phyloP scores from a whole-genome alignment of 2,329 filamentous ascomycete species.

The Apiospora kogelbergensis region DNA sequence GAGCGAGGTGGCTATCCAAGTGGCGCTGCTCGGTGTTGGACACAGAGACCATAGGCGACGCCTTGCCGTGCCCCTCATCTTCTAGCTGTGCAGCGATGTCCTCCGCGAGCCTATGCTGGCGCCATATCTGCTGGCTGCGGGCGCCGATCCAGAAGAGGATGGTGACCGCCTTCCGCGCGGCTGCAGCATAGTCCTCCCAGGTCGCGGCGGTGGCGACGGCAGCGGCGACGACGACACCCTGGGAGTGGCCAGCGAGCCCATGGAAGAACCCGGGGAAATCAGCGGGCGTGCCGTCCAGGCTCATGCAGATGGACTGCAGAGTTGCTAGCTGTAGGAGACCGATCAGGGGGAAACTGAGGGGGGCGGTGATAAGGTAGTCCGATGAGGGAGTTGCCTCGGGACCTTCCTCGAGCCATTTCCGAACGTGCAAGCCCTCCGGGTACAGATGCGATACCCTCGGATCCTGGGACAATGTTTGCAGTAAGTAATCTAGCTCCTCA shows the following conservation, averaged over 20 bases:
- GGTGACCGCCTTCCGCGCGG: slow-evolving; percentile 26
- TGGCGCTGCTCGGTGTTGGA: slow-evolving; percentile 8
- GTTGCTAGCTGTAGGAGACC: slow-evolving; percentile 31
- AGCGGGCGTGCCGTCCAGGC: slow-evolving; percentile 19
- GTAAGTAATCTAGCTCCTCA: slow-evolving; percentile 16
- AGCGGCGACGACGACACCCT: slow-evolving; percentile 37
- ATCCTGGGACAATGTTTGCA: slow-evolving; percentile 21
- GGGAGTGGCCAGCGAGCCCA: slow-evolving; percentile 35
- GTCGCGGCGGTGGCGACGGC: slow-evolving; percentile 30
- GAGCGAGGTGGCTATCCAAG: neutral
- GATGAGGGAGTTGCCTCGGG: slow-evolving; percentile 26
- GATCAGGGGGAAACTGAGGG: slow-evolving; percentile 39
- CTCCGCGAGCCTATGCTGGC: slow-evolving; percentile 17
- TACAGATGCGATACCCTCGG: slow-evolving; percentile 21
- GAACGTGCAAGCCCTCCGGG: slow-evolving; percentile 28
- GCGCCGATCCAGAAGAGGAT: slow-evolving; percentile 36
- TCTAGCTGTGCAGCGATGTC: slow-evolving; percentile 9
- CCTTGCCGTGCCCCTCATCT: slow-evolving; percentile 25
- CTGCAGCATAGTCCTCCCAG: slow-evolving; percentile 34
- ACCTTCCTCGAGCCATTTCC: slow-evolving; percentile 27
- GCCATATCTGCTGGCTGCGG: slow-evolving; percentile 25
- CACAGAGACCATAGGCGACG: slow-evolving; percentile 24
- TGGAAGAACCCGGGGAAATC: slow-evolving; percentile 11
- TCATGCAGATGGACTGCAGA: slow-evolving; percentile 23
- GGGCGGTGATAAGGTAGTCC: slow-evolving; percentile 34